Evolutionary conservation across 495 filamentous ascomycete species (phyloP).

Genomic region (Penicillium paxilli): DNA sequence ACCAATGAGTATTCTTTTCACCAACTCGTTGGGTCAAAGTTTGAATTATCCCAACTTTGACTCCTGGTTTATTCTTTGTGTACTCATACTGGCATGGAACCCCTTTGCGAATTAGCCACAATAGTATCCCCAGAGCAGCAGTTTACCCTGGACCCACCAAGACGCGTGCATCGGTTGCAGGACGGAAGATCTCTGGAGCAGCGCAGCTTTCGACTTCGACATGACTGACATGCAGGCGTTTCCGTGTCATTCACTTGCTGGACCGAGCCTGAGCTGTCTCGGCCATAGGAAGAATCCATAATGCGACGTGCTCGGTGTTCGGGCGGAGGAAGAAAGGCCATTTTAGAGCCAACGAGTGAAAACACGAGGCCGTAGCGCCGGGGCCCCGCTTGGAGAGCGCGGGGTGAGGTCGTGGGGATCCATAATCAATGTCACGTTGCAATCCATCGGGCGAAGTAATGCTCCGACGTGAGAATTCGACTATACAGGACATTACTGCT

Average conservation of each 20-base stretch:
- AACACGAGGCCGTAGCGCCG: no score
- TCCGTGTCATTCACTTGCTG: neutral
- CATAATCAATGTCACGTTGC: no score
- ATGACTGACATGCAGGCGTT: constrained; percentile 7
- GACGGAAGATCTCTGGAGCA: neutral
- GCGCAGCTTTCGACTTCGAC: constrained; percentile 2
- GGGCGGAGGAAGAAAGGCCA: neutral
- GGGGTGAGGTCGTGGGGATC: no score
- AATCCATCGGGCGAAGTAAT: no score
- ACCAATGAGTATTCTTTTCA: neutral
- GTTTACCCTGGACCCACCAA: neutral
- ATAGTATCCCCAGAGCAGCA: no score
- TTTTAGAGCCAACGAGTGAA: no score
- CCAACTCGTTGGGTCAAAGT: neutral
- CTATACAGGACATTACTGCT: no score
- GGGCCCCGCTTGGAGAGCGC: no score
- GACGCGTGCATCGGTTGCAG: neutral
- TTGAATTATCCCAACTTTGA: neutral
- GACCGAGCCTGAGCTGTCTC: neutral
- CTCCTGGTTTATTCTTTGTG: neutral
- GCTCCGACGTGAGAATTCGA: no score
- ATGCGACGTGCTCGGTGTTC: no score
- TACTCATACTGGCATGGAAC: neutral
- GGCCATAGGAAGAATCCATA: neutral
- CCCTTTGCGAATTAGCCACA: neutral